Evolutionary conservation across 2,329 filamentous ascomycete genomes (phyloP).

Genomic region (Fonsecaea pugnacius): DNA sequence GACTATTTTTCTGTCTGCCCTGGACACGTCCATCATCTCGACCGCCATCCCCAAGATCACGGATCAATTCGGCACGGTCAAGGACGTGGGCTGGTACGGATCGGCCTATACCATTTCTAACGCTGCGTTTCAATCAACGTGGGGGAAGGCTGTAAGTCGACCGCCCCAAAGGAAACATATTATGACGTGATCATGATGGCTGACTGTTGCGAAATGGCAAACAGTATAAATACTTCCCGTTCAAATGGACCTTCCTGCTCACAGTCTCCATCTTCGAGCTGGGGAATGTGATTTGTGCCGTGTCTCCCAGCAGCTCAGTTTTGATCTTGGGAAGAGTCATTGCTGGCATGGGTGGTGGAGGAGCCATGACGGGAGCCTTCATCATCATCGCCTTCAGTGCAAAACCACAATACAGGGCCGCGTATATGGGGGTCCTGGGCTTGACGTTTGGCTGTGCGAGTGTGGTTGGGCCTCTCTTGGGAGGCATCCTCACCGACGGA

Average conservation of each 20-base stretch:
- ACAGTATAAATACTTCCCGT: constrained; percentile 48
- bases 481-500: constrained; percentile 48
- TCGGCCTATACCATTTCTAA: constrained; percentile 52
- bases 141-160: constrained; percentile 57
- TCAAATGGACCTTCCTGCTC: constrained; percentile 50
- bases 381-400: constrained; percentile 39
- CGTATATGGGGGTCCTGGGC: constrained; percentile 33
- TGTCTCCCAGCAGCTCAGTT: constrained; percentile 45
- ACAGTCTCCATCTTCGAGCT: constrained; percentile 50
- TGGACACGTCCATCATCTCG: constrained; percentile 40
- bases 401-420: constrained; percentile 38
- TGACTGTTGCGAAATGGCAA: not conserved
- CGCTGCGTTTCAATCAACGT: constrained; percentile 57
- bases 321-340: constrained; percentile 51
- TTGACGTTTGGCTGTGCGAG: constrained; percentile 43
- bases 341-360: constrained; percentile 47
- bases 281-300: constrained; percentile 47
- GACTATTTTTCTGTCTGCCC: constrained; percentile 37
- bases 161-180: not conserved
- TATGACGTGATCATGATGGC: not conserved
- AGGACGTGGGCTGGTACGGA: constrained; percentile 47
- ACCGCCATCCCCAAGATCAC: constrained; percentile 42
- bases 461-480: constrained; percentile 48
- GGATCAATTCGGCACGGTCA: constrained; percentile 42
- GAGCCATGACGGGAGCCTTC: constrained; percentile 46